Percentiles rank a stretch among this genome's conserved stretches.
phyloP scores from a whole-genome alignment of 176 grass and related monocot genomes.

The Saccharum spontaneum region DNA sequence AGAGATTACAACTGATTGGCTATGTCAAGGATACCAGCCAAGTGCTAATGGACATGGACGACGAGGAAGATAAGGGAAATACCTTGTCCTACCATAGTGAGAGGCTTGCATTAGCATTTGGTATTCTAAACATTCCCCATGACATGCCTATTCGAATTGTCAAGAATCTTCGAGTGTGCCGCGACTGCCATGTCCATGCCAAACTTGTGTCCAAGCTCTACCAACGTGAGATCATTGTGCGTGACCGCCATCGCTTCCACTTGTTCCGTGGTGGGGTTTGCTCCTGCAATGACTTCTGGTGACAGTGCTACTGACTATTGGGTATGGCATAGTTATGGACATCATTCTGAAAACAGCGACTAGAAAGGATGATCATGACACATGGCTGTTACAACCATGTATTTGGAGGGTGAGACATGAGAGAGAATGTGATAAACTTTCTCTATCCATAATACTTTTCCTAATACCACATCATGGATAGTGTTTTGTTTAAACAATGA shows the following conservation, averaged over 20 bases:
- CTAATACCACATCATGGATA: neutral
- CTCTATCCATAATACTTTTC: neutral
- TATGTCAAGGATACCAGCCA: slow-evolving; percentile 46
- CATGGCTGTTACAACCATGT: neutral
- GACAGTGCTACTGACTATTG: neutral
- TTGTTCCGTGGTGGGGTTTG: slow-evolving; percentile 39
- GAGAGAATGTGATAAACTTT: neutral
- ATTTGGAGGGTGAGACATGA: neutral
- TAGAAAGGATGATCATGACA: neutral
- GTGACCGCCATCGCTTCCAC: slow-evolving; percentile 38
- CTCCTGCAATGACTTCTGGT: slow-evolving; percentile 49
- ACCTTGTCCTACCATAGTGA: slow-evolving; percentile 40
- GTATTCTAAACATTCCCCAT: slow-evolving; percentile 32
- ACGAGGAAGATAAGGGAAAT: slow-evolving; percentile 39
- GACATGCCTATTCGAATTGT: slow-evolving; percentile 23
- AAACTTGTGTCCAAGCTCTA: slow-evolving; percentile 39
- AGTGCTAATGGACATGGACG: slow-evolving; percentile 35
- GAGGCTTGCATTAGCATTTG: slow-evolving; percentile 40
- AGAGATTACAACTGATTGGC: slow-evolving; percentile 22
- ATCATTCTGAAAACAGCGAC: neutral
- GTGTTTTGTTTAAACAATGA: neutral
- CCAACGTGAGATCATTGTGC: slow-evolving; percentile 38
- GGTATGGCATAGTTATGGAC: neutral
- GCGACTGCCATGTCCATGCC: slow-evolving; percentile 33
- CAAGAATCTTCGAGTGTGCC: slow-evolving; percentile 45